Evolutionary conservation across 352 stramenopile species (phyloP).

Genomic region (Phytopythium kandeliae): DNA sequence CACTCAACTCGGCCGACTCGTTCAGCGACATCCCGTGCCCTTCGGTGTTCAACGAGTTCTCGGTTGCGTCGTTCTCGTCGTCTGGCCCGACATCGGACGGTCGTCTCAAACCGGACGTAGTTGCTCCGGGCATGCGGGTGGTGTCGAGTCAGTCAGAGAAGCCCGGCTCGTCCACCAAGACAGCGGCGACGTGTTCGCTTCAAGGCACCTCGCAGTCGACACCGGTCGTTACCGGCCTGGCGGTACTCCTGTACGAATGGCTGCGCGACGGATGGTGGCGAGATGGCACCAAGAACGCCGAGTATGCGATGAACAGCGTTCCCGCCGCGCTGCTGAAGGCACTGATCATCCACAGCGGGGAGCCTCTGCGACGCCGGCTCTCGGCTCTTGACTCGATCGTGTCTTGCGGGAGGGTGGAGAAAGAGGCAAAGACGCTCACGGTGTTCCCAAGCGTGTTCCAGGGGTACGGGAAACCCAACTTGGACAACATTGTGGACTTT

Average conservation of each 20-base stretch:
- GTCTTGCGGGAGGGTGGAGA: slow-evolving; percentile 36
- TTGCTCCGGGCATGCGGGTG: slow-evolving; percentile 79
- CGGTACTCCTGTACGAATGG: slow-evolving; percentile 83
- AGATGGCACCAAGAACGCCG: slow-evolving; percentile 46
- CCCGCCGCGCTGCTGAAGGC: slow-evolving; percentile 80
- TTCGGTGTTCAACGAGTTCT: slow-evolving; percentile 62
- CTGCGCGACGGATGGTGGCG: slow-evolving; percentile 81
- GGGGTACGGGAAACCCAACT: slow-evolving; percentile 77
- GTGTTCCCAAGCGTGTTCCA: slow-evolving; percentile 72
- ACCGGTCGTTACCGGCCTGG: slow-evolving; percentile 72
- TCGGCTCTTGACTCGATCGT: slow-evolving; percentile 31
- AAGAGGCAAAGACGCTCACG: slow-evolving; percentile 24
- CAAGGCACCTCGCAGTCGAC: slow-evolving; percentile 85
- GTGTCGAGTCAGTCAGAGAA: slow-evolving; percentile 64
- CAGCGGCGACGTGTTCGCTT: slow-evolving; percentile 51
- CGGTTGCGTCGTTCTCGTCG: slow-evolving; percentile 82
- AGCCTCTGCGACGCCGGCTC: slow-evolving; percentile 46
- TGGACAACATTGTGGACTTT: slow-evolving; percentile 74
- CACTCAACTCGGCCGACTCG: slow-evolving; percentile 51
- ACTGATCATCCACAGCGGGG: slow-evolving; percentile 68
- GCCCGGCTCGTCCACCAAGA: slow-evolving; percentile 48
- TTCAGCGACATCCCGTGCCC: slow-evolving; percentile 44
- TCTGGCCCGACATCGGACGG: slow-evolving; percentile 74
- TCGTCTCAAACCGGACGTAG: slow-evolving; percentile 84
- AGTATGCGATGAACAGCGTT: slow-evolving; percentile 46